These are phyloP conservation scores for Neurospora sp. DNA, from an alignment of 495 filamentous ascomycete species.

Conservation along the genomic window DNA sequence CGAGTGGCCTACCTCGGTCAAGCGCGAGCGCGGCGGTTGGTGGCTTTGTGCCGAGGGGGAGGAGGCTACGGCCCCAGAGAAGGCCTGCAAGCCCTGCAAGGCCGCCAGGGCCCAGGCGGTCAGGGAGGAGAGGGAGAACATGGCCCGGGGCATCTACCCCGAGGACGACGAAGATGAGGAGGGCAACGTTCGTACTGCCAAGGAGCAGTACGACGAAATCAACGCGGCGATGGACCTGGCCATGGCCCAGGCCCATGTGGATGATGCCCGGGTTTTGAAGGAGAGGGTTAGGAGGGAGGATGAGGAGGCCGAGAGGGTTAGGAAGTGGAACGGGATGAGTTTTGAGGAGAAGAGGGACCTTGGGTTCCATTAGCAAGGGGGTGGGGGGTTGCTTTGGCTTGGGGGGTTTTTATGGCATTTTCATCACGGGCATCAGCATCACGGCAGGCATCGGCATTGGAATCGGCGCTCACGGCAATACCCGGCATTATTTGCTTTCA, in stretches of 20 bases:
- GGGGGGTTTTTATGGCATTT: not conserved
- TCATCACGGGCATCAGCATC: no score
- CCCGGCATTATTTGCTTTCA: not conserved
- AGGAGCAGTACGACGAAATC: not conserved
- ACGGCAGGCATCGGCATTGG: no score
- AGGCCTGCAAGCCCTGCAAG: constrained; percentile 17
- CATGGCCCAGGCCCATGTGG: not conserved
- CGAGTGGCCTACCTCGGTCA: constrained; percentile 19
- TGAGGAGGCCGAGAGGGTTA: not conserved
- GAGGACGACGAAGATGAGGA: not conserved
- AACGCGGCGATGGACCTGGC: not conserved
- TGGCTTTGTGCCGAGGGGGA: constrained; percentile 22
- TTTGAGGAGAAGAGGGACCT: not conserved
- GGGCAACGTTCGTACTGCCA: not conserved
- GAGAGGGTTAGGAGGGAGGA: not conserved
- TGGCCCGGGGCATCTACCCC: not conserved
- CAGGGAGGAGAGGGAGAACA: not conserved
- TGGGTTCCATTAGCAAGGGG: not conserved
- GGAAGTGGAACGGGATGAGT: not conserved
- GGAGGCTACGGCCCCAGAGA: constrained; percentile 11
- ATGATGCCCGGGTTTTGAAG: not conserved
- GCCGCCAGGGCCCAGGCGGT: constrained; percentile 1
- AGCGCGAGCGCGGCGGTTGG: constrained; percentile 23
- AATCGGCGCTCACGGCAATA: no score
- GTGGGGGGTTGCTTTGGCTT: not conserved